Evolutionary conservation across 805 yeast genomes (phyloP).

Genomic region (Cyberlindnera bimundalis): DNA sequence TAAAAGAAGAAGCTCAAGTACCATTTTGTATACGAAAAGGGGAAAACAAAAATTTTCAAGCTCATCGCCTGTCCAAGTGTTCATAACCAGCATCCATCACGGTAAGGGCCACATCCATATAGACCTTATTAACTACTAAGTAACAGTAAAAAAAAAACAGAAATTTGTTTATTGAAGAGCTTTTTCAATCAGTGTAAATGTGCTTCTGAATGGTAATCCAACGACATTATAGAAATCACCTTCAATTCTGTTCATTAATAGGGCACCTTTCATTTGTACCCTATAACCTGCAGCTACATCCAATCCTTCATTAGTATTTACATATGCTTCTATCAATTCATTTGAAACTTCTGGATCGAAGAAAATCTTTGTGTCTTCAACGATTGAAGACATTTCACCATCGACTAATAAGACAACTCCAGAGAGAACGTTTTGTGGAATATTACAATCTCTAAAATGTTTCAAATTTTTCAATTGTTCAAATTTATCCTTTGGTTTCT

Average conservation of each 20-base stretch:
- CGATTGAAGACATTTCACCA: slow-evolving; percentile 26
- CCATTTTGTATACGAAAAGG: no score
- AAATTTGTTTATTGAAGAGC: no score
- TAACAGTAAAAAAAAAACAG: no score
- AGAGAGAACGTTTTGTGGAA: slow-evolving; percentile 49
- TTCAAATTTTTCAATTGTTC: slow-evolving; percentile 50
- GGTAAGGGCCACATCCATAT: not conserved
- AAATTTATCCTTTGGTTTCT: slow-evolving; percentile 66
- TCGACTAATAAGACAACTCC: slow-evolving; percentile 46
- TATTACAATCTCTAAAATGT: slow-evolving; percentile 39
- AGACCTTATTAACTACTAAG: no score
- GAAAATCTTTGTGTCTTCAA: slow-evolving; percentile 40
- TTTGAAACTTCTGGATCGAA: slow-evolving; percentile 47
- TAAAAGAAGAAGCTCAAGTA: no score
- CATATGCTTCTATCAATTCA: slow-evolving; percentile 58
- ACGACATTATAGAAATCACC: slow-evolving; percentile 89
- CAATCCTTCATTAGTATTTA: slow-evolving; percentile 66
- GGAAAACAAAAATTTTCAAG: not conserved
- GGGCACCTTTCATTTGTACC: slow-evolving; percentile 70
- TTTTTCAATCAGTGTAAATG: slow-evolving; percentile 43
- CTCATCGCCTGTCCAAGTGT: not conserved
- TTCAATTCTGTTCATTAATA: slow-evolving; percentile 54
- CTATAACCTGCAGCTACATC: slow-evolving; percentile 92
- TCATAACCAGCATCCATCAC: slow-evolving; percentile 9
- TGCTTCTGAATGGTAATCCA: slow-evolving; percentile 72